Evolutionary conservation across 371 early-diverging fungal species (phyloP), one percentile per base, ranked within the genome.

Genomic region (Coemansia sp.): DNA sequence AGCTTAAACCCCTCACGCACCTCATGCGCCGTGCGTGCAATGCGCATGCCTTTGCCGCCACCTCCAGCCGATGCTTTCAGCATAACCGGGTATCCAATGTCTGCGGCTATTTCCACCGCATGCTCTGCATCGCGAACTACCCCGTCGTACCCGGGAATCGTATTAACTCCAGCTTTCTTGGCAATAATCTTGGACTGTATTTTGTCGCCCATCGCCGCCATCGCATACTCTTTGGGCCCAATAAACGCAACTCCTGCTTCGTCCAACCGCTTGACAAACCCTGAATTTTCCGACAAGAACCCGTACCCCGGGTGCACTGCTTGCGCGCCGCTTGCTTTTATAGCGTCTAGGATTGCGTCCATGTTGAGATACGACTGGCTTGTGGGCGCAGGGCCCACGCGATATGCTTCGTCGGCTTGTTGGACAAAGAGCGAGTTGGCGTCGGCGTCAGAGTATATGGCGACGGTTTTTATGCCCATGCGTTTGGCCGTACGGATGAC

Each of bases 11-110:
- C 92, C 66, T 88, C 85, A 21, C 86, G 86, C 73, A 97, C 93
- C 49, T 96, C 96, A 39, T 85, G 84, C 1, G 88, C 84, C 5
- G 67, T 68, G 15, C 88, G 79, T 12, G 94, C 94, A 60, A 94
- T 93, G 55, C 95, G 85, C 94, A 97, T 97, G 12, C 97, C 94
- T 82, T 97, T 96, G 60, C 99, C 99, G 71, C 99, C 99, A 40
- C 99, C 99, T 41, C 97, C 97, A 72, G 92, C 91, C 56, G 92
- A 86, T 7, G 95, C 96, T 84, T 99, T 99, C 80, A 97, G 93
- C 80, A 99, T 82, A 11, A 98, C 93, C 0, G 98, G 98, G 82
- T 93, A 82, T 5, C 92, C 92, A 59, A 96, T 94, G 58, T 88
- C 83, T 19, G 77, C 87, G 3, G 95, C 94, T 78, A 92, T 84